Conservation (phyloP, 2,329 filamentous ascomycete species). For the Bisporella sp. region DNA sequence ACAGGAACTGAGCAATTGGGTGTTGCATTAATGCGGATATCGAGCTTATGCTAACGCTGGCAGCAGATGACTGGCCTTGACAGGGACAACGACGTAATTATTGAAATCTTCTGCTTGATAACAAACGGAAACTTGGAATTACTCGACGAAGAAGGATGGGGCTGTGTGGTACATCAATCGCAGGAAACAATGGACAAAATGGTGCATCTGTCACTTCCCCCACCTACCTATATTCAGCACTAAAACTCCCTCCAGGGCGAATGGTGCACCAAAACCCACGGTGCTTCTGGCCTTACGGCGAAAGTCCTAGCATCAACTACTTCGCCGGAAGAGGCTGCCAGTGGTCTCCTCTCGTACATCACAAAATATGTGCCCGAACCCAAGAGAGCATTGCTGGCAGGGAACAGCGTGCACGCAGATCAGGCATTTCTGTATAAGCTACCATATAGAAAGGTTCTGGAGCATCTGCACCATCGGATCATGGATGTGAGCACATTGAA, state of each 20-base stretch:
- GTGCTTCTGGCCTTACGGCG: conserved; percentile 70
- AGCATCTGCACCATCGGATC: conserved; percentile 82
- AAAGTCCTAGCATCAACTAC: conserved; percentile 67
- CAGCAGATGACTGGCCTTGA: conserved; percentile 85
- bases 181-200: conserved; percentile 67
- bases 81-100: conserved; percentile 70
- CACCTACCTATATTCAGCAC: neutral
- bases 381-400: conserved; percentile 68
- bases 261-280: conserved; percentile 83
- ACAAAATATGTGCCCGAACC: conserved; percentile 60
- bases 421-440: conserved; percentile 67
- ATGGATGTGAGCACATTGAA: conserved; percentile 90
- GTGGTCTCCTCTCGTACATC: conserved; percentile 71
- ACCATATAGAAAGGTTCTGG: conserved; percentile 67
- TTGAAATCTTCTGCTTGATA: conserved; percentile 88
- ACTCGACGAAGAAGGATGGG: conserved; percentile 71
- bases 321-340: conserved; percentile 62
- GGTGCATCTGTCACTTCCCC: conserved; percentile 24
- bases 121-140: conserved; percentile 74
- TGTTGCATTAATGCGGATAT: too few relatives aligned
- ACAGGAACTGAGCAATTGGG: too few relatives aligned
- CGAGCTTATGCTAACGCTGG: too few relatives aligned
- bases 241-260: conserved; percentile 44
- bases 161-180: conserved; percentile 69
- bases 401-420: conserved; percentile 91